Evolutionary conservation across 805 yeast species (phyloP).

Genomic region (Sungouiella thailandica): DNA sequence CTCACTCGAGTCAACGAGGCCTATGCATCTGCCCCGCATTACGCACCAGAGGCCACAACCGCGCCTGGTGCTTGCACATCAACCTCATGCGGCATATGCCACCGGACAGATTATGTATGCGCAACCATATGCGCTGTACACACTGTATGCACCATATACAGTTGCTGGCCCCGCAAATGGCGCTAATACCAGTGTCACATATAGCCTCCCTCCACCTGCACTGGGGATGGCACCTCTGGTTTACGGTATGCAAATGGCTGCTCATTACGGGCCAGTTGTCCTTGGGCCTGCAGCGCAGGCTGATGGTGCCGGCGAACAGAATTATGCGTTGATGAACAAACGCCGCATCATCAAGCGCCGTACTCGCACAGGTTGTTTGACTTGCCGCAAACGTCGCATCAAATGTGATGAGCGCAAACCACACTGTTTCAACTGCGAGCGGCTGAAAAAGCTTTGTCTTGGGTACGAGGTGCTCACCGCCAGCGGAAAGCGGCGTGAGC

Average conservation of each 20-base stretch:
- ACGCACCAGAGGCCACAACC: background rate
- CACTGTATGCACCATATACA: no score
- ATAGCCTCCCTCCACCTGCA: background rate
- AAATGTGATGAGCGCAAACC: slow-evolving; percentile 77
- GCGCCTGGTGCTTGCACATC: no score
- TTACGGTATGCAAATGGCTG: slow-evolving; percentile 1
- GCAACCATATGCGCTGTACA: background rate
- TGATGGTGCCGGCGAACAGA: slow-evolving; percentile 12
- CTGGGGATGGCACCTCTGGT: background rate
- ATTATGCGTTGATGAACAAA: slow-evolving; percentile 29
- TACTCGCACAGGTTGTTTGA: slow-evolving; percentile 71
- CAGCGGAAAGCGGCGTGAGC: slow-evolving; percentile 2
- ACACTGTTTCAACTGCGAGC: slow-evolving; percentile 61
- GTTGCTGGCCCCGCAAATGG: background rate
- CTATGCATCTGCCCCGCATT: background rate
- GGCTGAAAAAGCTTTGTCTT: slow-evolving; percentile 58
- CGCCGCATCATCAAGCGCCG: slow-evolving; percentile 50
- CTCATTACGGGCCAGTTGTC: slow-evolving; percentile 2
- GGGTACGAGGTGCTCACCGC: slow-evolving; percentile 46
- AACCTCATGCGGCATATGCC: background rate
- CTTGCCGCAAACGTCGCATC: slow-evolving; percentile 66
- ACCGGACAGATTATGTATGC: background rate
- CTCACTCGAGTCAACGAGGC: slow-evolving; percentile 4
- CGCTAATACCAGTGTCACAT: background rate
- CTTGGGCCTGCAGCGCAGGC: slow-evolving; percentile 1